Conservation (phyloP, 2,329 filamentous ascomycete species). For the Trichoderma pleuroti region DNA sequence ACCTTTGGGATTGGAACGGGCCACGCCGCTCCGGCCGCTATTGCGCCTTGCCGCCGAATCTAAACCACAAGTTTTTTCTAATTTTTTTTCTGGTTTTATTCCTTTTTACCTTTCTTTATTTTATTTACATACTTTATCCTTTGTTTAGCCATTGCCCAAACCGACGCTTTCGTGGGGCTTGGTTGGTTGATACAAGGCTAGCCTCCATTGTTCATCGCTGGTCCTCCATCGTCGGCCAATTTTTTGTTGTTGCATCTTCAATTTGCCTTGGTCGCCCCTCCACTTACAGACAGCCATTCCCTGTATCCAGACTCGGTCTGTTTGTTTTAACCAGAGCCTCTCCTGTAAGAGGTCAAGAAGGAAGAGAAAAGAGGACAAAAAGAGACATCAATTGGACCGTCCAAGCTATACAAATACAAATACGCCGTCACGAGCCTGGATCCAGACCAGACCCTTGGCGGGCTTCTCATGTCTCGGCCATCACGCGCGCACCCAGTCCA, state of each 20-base stretch:
- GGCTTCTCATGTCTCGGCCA: constrained; percentile 22
- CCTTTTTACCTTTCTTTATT: neutral
- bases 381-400: neutral
- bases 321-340: neutral
- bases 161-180: neutral
- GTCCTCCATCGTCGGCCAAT: neutral
- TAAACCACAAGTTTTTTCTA: constrained; percentile 1
- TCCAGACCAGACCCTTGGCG: constrained; percentile 5
- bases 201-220: neutral
- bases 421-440: constrained; percentile 10
- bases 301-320: neutral
- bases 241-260: neutral
- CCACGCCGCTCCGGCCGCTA: constrained; percentile 13
- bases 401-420: neutral
- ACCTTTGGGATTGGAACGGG: constrained; percentile 15
- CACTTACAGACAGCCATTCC: neutral
- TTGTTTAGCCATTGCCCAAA: neutral
- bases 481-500: constrained; percentile 22
- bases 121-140: neutral
- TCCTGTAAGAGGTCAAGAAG: neutral
- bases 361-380: neutral
- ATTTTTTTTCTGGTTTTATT: neutral
- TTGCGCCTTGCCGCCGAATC: constrained; percentile 9
- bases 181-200: neutral
- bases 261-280: neutral